These are phyloP conservation scores for Cercis canadensis DNA, from an alignment of 306 rosid species.

Conservation along the genomic window DNA sequence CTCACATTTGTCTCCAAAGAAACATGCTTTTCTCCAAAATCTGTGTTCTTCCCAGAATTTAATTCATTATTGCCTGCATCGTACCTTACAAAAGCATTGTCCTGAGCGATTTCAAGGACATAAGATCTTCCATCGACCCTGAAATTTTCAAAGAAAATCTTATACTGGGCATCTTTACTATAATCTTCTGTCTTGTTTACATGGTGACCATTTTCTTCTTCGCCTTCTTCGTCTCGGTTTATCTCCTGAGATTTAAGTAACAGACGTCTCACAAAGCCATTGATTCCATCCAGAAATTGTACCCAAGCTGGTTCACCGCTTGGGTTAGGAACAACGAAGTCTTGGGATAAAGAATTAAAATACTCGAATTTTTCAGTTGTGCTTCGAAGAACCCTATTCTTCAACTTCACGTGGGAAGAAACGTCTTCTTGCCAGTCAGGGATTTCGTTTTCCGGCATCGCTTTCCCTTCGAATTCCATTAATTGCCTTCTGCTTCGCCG, in stretches of 20 bases:
- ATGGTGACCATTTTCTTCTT: too few species aligned
- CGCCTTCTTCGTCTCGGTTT: too few species aligned
- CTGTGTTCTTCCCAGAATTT: neutral
- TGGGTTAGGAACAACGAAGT: neutral
- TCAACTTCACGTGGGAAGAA: neutral
- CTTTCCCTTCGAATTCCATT: neutral
- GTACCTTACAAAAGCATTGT: conserved; percentile 22
- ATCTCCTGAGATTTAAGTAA: too few species aligned
- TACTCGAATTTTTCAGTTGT: conserved; percentile 6
- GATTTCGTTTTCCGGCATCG: too few species aligned
- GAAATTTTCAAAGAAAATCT: conserved; percentile 24
- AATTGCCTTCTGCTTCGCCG: conserved; percentile 4
- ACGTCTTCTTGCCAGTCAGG: conserved; percentile 34
- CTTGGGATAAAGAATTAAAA: conserved; percentile 20
- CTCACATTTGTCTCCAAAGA: neutral
- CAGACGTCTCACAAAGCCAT: neutral
- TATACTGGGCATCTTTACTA: neutral
- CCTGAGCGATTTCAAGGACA: conserved; percentile 36
- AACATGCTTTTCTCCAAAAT: neutral
- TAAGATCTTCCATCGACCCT: conserved; percentile 30
- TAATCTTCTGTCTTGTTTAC: too few species aligned
- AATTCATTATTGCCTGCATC: conserved; percentile 8
- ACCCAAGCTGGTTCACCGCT: conserved; percentile 1
- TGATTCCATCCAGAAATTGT: neutral
- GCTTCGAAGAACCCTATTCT: neutral